phyloP scores from a whole-genome alignment of 2,329 filamentous ascomycete species.

The Penicillium polonicum region DNA sequence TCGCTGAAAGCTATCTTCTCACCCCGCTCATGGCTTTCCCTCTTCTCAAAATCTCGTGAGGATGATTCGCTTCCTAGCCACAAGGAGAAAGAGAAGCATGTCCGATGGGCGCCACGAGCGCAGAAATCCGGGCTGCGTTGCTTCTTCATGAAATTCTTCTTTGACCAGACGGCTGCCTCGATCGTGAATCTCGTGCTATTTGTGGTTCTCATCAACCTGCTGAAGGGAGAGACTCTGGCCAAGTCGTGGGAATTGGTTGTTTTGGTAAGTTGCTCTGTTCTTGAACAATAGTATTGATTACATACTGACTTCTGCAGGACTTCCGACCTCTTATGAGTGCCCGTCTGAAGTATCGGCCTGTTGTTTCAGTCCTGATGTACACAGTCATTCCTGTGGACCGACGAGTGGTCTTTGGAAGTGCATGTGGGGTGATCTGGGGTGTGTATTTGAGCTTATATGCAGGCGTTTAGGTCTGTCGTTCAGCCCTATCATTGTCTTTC shows the following conservation, averaged over 20 bases:
- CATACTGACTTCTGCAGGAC: slow-evolving; percentile 42
- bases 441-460: slow-evolving; percentile 69
- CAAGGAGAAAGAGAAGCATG: slow-evolving; percentile 23
- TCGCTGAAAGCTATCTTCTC: slow-evolving; percentile 11
- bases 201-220: slow-evolving; percentile 53
- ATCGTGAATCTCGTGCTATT: slow-evolving; percentile 59
- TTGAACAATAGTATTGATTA: neutral
- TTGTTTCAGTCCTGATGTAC: slow-evolving; percentile 69
- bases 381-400: slow-evolving; percentile 68
- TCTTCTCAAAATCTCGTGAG: neutral
- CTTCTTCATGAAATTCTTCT: slow-evolving; percentile 54
- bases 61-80: slow-evolving; percentile 20
- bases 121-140: slow-evolving; percentile 45
- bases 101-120: slow-evolving; percentile 17
- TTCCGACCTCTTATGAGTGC: slow-evolving; percentile 66
- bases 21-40: slow-evolving; percentile 12
- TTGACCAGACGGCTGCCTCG: slow-evolving; percentile 59
- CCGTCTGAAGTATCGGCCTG: slow-evolving; percentile 71
- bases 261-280: slow-evolving; percentile 28
- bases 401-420: slow-evolving; percentile 67
- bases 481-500: neutral
- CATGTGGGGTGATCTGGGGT: slow-evolving; percentile 72
- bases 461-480: slow-evolving; percentile 29
- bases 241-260: slow-evolving; percentile 32
- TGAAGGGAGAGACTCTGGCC: slow-evolving; percentile 34